Conservation (phyloP, 495 filamentous ascomycete species). For the Penicillium bovifimosum region DNA sequence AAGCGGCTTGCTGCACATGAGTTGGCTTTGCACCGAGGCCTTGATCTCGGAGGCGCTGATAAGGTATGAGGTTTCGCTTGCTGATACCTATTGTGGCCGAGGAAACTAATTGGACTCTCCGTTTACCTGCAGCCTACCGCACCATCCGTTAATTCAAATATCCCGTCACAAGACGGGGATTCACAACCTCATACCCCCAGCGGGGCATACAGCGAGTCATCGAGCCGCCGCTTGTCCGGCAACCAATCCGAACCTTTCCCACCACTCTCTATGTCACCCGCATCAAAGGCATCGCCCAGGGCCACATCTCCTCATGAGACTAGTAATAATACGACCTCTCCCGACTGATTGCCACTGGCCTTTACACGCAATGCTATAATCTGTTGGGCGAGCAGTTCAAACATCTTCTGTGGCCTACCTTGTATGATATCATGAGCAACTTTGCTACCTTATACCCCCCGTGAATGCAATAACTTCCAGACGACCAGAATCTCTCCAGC, state of each 20-base stretch:
- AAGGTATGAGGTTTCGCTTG: background rate
- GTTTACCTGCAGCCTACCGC: constrained; percentile 8
- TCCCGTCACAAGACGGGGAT: constrained; percentile 8
- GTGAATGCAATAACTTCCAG: background rate
- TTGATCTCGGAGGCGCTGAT: constrained; percentile 30
- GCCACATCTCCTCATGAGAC: constrained; percentile 6
- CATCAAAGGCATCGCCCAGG: constrained; percentile 6
- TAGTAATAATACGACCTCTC: background rate
- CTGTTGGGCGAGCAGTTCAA: background rate
- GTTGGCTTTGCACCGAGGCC: constrained; percentile 64
- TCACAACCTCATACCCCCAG: background rate
- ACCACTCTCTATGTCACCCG: constrained; percentile 19
- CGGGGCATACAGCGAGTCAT: constrained; percentile 12
- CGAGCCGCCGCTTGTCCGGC: constrained; percentile 12
- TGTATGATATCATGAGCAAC: constrained; percentile 8
- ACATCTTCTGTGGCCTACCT: background rate
- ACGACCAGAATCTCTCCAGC: background rate
- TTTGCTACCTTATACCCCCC: constrained; percentile 5
- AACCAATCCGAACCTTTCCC: constrained; percentile 39
- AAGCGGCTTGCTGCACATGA: constrained; percentile 67
- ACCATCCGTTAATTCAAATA: constrained; percentile 2
- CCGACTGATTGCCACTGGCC: background rate
- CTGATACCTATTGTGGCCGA: background rate
- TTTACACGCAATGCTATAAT: background rate
- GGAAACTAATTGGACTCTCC: constrained; percentile 4